Evolutionary conservation across 2,329 filamentous ascomycete species (phyloP), one percentile per base, ranked within the genome.

Genomic region (Phaeosphaeriaceae sp.): DNA sequence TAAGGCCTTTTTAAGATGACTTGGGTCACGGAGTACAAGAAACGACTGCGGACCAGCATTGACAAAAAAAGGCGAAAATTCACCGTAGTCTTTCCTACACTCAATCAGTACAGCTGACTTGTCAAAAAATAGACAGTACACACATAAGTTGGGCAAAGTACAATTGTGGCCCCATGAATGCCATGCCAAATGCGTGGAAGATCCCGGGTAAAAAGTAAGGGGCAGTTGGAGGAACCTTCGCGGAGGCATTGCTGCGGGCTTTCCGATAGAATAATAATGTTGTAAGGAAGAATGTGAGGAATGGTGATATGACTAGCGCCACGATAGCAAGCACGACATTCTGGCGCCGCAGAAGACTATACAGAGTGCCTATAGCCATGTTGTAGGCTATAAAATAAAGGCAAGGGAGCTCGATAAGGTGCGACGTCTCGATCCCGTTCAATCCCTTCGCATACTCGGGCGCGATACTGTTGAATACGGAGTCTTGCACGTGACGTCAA

Each of bases 91-190:
- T 12, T 63, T 60, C 13, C 66, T 69, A 18, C 4, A 3, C 7
- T 6, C n/a, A 12, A 11, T 62, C 13, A 63, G 56, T 9, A 12
- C 15, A 16, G 23, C 6, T 7, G n/a, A 4, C 1, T 32, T 18
- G 3, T 7, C 11, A 9, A 5, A 20, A 20, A n/a, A 4, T 9
- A 6, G 0, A 4, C 39, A 4, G 6, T 26, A 37, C 60, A 40
- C 49, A 68, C 65, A 67, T 47, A 17, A 64, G 38, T n/a, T 53
- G 51, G 5, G 60, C 64, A 29, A 68, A 63, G 42, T 62, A 66
- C 21, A 54, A 57, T 8, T 57, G 55, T 7, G 60, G 56, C 18
- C 62, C 63, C 9, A 50, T 34, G 16, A 48, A 51, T 3, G 56
- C 54, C n/a, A 69, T 35, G 8, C 56, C 52, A 26, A 60, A 51